A percentile compares a stretch with the other conserved stretches of the same genome.
These are phyloP conservation scores for Cicer chorassanicum DNA, from an alignment of 306 rosid species.

Conservation along the genomic window DNA sequence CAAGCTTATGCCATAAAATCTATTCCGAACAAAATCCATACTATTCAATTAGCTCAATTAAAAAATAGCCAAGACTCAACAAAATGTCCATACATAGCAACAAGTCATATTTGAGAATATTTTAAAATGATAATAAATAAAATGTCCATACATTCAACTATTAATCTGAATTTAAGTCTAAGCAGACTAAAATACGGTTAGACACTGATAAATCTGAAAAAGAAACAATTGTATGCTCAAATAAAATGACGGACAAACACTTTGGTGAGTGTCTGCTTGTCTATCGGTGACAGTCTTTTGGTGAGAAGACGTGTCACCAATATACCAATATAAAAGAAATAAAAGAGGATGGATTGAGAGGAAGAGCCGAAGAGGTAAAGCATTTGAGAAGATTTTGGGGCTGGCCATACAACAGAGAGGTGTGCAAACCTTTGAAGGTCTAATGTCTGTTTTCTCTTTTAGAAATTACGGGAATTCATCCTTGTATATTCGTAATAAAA, in stretches of 20 bases:
- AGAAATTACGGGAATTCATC: background rate
- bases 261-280: no score
- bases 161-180: background rate
- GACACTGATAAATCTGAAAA: background rate
- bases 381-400: background rate
- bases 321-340: no score
- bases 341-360: no score
- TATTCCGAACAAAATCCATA: constrained; percentile 50
- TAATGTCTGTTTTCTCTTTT: background rate
- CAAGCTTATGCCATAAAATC: constrained; percentile 86
- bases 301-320: no score
- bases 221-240: background rate
- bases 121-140: background rate
- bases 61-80: constrained; percentile 9
- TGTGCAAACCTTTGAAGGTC: background rate
- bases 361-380: no score
- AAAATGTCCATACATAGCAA: constrained; percentile 11
- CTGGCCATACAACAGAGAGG: no score
- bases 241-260: no score
- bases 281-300: no score
- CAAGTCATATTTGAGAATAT: constrained; percentile 1
- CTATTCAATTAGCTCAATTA: constrained; percentile 9
- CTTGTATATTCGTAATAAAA: background rate
- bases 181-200: constrained; percentile 16
- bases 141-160: constrained; percentile 1